A percentile compares a stretch with the other conserved stretches of the same genome.
Conservation (phyloP, 805 yeast genomes). For the Candida sphagnicola region DNA sequence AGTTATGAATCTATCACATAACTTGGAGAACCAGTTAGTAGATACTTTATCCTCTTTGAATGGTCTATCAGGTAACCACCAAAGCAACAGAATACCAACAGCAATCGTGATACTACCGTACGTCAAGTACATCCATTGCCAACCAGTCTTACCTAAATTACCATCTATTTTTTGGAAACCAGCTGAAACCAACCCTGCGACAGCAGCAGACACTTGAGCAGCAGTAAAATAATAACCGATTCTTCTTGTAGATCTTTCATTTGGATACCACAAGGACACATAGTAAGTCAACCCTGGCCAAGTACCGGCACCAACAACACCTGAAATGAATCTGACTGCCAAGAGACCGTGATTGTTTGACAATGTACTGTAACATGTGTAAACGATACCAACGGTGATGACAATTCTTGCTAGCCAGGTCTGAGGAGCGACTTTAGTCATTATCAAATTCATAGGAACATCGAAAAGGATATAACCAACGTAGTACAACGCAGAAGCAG, state of each 20-base stretch:
- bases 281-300: slow-evolving; percentile 93
- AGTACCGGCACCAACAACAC: slow-evolving; percentile 76
- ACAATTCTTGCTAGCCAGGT: slow-evolving; percentile 79
- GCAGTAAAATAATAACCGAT: slow-evolving; percentile 89
- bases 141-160: slow-evolving; percentile 63
- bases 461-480: slow-evolving; percentile 83
- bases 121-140: slow-evolving; percentile 79
- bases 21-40: slow-evolving; percentile 11
- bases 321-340: slow-evolving; percentile 68
- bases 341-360: slow-evolving; percentile 54
- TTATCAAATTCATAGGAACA: slow-evolving; percentile 78
- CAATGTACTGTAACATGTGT: slow-evolving; percentile 66
- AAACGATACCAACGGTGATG: slow-evolving; percentile 70
- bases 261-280: slow-evolving; percentile 79
- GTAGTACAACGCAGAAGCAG: slow-evolving; percentile 75
- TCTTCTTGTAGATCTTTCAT: slow-evolving; percentile 66
- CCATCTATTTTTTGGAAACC: slow-evolving; percentile 83
- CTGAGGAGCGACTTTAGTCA: slow-evolving; percentile 79
- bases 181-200: slow-evolving; percentile 78
- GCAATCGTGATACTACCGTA: slow-evolving; percentile 67
- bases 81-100: slow-evolving; percentile 59
- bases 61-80: slow-evolving; percentile 89
- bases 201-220: slow-evolving; percentile 81
- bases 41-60: slow-evolving; percentile 8
- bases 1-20: slow-evolving; percentile 21